These are phyloP conservation scores for Sorghum bicolor DNA, from an alignment of 176 grass and related monocot genomes.

Conservation along the genomic window DNA sequence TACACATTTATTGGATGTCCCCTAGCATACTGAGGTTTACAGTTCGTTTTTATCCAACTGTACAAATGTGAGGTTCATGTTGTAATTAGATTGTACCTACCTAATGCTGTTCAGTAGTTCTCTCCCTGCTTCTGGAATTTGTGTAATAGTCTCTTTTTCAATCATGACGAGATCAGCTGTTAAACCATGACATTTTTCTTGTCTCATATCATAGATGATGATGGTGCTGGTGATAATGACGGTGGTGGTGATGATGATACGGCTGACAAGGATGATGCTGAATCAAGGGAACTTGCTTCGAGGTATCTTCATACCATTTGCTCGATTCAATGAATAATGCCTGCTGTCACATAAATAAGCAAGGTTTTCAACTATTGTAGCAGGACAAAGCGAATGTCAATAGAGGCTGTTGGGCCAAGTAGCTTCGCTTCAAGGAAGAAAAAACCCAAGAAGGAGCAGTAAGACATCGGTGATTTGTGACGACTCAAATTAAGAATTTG, in stretches of 20 bases:
- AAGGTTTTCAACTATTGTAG: conserved; percentile 8
- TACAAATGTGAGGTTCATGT: neutral
- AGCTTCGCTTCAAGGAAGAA: conserved; percentile 98
- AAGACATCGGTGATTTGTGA: neutral
- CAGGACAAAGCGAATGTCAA: conserved; percentile 78
- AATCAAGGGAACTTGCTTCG: conserved; percentile 61
- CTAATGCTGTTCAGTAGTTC: neutral
- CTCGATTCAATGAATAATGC: neutral
- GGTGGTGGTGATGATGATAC: neutral
- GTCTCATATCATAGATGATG: conserved; percentile 12
- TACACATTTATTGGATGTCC: neutral
- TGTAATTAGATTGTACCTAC: neutral
- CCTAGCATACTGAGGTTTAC: neutral
- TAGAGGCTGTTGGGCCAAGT: conserved; percentile 74
- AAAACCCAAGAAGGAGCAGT: conserved; percentile 57
- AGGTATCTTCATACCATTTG: conserved; percentile 40
- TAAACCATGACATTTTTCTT: neutral
- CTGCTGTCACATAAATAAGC: neutral
- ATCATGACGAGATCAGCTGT: neutral
- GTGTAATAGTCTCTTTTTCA: neutral
- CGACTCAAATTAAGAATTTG: neutral
- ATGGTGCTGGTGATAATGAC: neutral
- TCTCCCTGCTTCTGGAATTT: neutral
- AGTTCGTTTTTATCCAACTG: neutral
- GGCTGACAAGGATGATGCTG: conserved; percentile 48